A percentile compares a stretch with the other conserved stretches of the same genome.
Evolutionary conservation across 768 basidiomycete genomes (phyloP).

Genomic region (Naganishia friedmannii): DNA sequence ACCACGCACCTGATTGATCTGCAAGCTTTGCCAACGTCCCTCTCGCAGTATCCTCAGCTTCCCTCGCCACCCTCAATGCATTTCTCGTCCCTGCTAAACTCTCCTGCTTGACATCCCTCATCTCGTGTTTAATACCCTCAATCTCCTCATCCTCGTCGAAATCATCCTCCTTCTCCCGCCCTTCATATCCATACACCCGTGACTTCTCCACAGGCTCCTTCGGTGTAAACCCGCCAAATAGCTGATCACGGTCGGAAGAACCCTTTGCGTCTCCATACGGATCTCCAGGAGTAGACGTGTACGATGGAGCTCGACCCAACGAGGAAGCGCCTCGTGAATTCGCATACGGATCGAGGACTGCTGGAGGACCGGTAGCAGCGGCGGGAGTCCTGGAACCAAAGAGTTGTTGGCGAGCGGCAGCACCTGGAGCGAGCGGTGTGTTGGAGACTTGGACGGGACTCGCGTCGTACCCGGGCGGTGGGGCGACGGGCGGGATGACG

Average conservation of each 20-base stretch:
- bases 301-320: slow-evolving; percentile 10
- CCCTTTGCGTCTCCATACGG: slow-evolving; percentile 42
- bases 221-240: slow-evolving; percentile 48
- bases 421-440: slow-evolving; percentile 21
- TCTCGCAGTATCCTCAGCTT: slow-evolving; percentile 91
- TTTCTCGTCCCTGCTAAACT: slow-evolving; percentile 79
- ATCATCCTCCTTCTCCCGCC: slow-evolving; percentile 61
- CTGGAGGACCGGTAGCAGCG: slow-evolving; percentile 30
- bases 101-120: slow-evolving; percentile 84
- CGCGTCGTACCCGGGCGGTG: slow-evolving; percentile 35
- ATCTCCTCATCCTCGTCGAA: slow-evolving; percentile 56
- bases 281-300: slow-evolving; percentile 33
- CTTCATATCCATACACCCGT: slow-evolving; percentile 47
- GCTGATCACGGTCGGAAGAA: slow-evolving; percentile 46
- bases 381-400: slow-evolving; percentile 37
- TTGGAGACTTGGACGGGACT: slow-evolving; percentile 7
- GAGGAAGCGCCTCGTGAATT: slow-evolving; percentile 9
- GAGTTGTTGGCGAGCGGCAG: slow-evolving; percentile 41
- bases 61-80: slow-evolving; percentile 85
- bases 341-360: slow-evolving; percentile 24
- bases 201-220: slow-evolving; percentile 35
- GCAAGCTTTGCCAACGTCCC: slow-evolving; percentile 78
- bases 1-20: slow-evolving; percentile 86
- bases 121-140: slow-evolving; percentile 92
- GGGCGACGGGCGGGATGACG: slow-evolving; percentile 48